A percentile compares a stretch with the other conserved stretches of the same genome.
These are phyloP conservation scores for Globisporangium ultimum DNA, from an alignment of 352 stramenopile species.

Conservation along the genomic window DNA sequence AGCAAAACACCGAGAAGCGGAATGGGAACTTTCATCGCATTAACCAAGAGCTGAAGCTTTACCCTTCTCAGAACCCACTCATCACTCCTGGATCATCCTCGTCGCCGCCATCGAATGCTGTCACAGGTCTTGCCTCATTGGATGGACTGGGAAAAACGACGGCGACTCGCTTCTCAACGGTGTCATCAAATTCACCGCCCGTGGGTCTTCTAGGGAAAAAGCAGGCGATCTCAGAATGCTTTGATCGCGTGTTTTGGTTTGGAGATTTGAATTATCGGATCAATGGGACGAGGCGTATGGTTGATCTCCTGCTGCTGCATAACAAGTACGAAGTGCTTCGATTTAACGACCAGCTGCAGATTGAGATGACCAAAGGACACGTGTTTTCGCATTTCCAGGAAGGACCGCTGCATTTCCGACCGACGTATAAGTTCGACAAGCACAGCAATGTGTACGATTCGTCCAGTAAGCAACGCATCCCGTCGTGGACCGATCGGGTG, in stretches of 20 bases:
- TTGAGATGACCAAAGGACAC: constrained; percentile 68
- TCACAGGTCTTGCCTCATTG: constrained; percentile 7
- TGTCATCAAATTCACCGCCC: constrained; percentile 4
- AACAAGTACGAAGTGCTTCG: constrained; percentile 79
- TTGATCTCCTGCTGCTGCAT: constrained; percentile 70
- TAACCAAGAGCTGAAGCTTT: constrained; percentile 67
- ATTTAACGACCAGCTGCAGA: constrained; percentile 90
- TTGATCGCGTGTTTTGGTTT: constrained; percentile 93
- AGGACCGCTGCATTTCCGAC: constrained; percentile 89
- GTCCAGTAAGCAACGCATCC: constrained; percentile 92
- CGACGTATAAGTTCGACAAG: constrained; percentile 97
- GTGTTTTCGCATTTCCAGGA: constrained; percentile 91
- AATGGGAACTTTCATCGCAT: constrained; percentile 91
- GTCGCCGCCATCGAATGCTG: background rate
- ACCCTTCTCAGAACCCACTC: background rate
- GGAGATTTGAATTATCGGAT: constrained; percentile 95
- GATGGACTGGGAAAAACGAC: constrained; percentile 28
- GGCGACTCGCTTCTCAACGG: constrained; percentile 26
- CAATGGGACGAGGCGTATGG: constrained; percentile 87
- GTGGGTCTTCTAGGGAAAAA: constrained; percentile 6
- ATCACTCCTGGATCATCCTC: background rate
- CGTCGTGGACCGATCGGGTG: constrained; percentile 96
- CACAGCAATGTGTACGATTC: constrained; percentile 90
- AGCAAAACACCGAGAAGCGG: constrained; percentile 80
- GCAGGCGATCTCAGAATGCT: constrained; percentile 43